These are phyloP conservation scores for Leucocoprinus birnbaumii DNA, from an alignment of 768 basidiomycete genomes.

Conservation along the genomic window DNA sequence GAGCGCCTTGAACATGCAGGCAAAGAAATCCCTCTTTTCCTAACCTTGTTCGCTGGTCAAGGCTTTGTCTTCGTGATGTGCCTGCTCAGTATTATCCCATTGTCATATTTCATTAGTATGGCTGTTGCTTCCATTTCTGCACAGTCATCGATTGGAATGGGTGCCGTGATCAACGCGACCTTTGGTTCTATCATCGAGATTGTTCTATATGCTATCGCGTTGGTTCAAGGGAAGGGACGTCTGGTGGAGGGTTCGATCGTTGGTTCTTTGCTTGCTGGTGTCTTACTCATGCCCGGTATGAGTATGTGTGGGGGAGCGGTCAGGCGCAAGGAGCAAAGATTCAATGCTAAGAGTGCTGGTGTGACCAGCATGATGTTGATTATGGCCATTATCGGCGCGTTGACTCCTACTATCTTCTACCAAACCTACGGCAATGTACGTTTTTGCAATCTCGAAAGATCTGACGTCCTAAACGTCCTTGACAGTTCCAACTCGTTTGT, in stretches of 20 bases:
- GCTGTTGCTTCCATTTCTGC: conserved; percentile 99
- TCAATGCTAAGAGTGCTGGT: conserved; percentile 98
- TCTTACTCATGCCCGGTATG: conserved; percentile 93
- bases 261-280: conserved; percentile 91
- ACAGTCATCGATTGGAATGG: conserved; percentile 98
- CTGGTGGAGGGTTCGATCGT: conserved; percentile 97
- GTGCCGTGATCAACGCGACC: conserved; percentile 98
- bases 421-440: conserved; percentile 96
- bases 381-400: conserved; percentile 97
- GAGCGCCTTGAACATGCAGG: conserved; percentile 57
- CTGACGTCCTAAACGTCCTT: conserved; percentile 14
- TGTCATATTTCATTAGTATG: conserved; percentile 99
- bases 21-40: conserved; percentile 57
- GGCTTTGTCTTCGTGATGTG: conserved; percentile 81
- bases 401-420: conserved; percentile 96
- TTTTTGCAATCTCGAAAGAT: not conserved
- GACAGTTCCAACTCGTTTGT: conserved; percentile 85
- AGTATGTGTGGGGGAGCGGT: conserved; percentile 94
- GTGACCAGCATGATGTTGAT: conserved; percentile 99
- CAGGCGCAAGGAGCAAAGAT: conserved; percentile 90
- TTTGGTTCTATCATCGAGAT: conserved; percentile 99
- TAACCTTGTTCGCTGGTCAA: conserved; percentile 69
- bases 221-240: conserved; percentile 88
- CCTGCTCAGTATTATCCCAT: conserved; percentile 89
- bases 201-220: conserved; percentile 85